Percentiles rank a stretch among this genome's conserved stretches.
phyloP scores from a whole-genome alignment of 2,329 filamentous ascomycete genomes.

The Metarhizium brunneum region DNA sequence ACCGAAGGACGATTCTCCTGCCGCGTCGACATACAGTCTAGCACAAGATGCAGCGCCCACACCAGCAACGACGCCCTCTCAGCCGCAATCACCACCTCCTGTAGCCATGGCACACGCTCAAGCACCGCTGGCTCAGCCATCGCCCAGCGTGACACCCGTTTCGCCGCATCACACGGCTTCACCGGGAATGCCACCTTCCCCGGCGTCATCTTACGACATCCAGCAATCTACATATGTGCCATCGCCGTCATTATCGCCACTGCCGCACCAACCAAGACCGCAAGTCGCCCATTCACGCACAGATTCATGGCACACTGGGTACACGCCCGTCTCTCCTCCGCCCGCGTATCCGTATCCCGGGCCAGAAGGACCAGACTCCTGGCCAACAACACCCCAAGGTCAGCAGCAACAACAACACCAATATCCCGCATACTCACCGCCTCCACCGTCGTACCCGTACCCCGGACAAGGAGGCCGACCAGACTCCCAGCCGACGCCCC shows the following conservation, averaged over 20 bases:
- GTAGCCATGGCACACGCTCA: neutral
- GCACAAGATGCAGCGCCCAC: neutral
- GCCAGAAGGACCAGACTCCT: neutral
- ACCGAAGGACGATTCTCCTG: neutral
- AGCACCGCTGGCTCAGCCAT: neutral
- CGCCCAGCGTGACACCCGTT: neutral
- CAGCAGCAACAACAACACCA: neutral
- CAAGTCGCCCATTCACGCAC: constrained; percentile 4
- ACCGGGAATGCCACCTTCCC: neutral
- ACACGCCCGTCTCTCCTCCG: constrained; percentile 7
- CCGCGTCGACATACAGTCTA: neutral
- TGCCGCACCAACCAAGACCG: constrained; percentile 3
- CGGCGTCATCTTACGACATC: constrained; percentile 1
- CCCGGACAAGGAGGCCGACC: neutral
- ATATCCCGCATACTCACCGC: constrained; percentile 3
- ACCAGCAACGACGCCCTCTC: neutral
- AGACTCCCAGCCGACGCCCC: neutral
- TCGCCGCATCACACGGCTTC: neutral
- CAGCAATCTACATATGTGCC: constrained; percentile 9
- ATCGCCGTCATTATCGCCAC: constrained; percentile 1
- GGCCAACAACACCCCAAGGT: neutral
- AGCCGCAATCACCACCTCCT: neutral
- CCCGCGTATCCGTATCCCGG: neutral
- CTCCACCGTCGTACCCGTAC: neutral
- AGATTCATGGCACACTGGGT: neutral